Percentiles rank a stretch among this genome's conserved stretches.
Conservation (phyloP, 371 early-diverging fungal genomes). For the Mucor circinelloides region DNA sequence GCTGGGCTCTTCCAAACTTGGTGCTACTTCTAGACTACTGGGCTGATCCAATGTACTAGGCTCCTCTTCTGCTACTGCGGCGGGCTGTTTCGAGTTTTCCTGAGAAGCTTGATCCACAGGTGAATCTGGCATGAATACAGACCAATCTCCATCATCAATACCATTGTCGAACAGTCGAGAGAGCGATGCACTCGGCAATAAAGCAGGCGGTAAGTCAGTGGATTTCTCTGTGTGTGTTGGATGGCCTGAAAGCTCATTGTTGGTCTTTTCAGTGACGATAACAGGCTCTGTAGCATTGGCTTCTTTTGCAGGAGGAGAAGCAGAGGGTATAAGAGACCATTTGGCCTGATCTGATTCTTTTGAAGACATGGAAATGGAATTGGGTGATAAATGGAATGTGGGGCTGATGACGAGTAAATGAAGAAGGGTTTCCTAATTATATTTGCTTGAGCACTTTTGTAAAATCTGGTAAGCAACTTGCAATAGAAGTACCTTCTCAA, state of each 20-base stretch:
- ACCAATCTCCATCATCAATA: conserved; percentile 8
- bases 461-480: not conserved
- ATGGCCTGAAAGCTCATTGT: not conserved
- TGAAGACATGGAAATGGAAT: conserved; percentile 12
- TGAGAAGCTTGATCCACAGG: not conserved
- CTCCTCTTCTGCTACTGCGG: not conserved
- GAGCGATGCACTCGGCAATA: not conserved
- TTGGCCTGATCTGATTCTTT: conserved; percentile 17
- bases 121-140: not conserved
- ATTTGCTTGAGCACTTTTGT: not conserved
- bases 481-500: conserved; percentile 10
- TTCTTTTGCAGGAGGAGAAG: not conserved
- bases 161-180: not conserved
- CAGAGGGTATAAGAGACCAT: conserved; percentile 6
- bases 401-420: conserved; percentile 29
- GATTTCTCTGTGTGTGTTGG: not conserved
- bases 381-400: conserved; percentile 21
- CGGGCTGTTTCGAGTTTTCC: not conserved
- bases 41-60: not conserved
- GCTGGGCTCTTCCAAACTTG: not conserved
- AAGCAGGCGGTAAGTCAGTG: not conserved
- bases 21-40: not conserved
- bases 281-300: not conserved
- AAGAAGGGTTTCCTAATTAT: conserved; percentile 17
- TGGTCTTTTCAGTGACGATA: not conserved